Evolutionary conservation across 345 rosid species (phyloP), one percentile per base, ranked within the genome.

Genomic region (Eucalyptus pauciflora): DNA sequence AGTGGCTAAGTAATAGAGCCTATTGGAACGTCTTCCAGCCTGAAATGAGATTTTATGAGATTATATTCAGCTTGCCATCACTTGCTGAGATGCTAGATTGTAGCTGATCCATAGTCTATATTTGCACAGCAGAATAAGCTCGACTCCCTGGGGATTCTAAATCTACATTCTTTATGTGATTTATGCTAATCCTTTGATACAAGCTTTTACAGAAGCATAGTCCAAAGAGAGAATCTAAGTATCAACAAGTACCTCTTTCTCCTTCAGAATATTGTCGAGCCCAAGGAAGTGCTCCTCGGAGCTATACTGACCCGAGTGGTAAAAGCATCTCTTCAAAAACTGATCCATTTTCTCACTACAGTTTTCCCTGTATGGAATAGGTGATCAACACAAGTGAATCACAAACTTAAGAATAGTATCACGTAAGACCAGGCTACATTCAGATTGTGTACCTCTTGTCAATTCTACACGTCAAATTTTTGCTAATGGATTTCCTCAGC

Each of bases 1-100:
- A 50, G 91, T 89, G 8, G 95, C 94, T 87, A 94, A 87, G 90
- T 94, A 94, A 89, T 92, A 92, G 89, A 94, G 91, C 90, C 96
- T 92, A 87, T 94, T 94, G 16, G 95, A 92, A 79, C 69, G 33
- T 88, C 87, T 93, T 86, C 94, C 93, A 87, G 46, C 93, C 96
- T 94, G 92, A 46, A 89, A 86, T 22, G 79, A 22, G 27, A 81
- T 25, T 25, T 62, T 27, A 24, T 48, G 69, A 18, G 51, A 62
- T 46, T 24, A 29, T 49, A 13, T 41, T 58, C 88, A 13, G 67
- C 80, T 10, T 37, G 41, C 87, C 87, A 51, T 86, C 87, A 86
- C 11, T 43, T 86, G 45, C 64, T 86, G 16, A 41, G 9, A 41
- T 41, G 85, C 85, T 76, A 41, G 29, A 22, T 41, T 37, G 85